Conservation (phyloP, 257 asterid genomes). For the Nicotiana noctiflora region DNA sequence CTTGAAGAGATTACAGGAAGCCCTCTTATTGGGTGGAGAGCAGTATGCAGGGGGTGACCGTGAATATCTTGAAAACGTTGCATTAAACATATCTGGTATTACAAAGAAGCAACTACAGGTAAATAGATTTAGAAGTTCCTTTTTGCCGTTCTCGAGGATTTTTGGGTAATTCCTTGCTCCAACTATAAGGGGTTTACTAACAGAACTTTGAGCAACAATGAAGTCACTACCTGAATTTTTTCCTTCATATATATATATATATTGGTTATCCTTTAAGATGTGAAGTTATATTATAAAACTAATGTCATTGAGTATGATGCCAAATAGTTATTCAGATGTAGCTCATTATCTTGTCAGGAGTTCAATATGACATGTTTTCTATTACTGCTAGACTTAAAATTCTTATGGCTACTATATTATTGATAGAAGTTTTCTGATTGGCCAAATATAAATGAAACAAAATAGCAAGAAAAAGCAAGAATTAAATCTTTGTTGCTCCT, state of each 20-base stretch:
- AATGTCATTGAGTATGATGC: not conserved
- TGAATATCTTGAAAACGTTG: conserved; percentile 36
- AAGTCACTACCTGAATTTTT: not conserved
- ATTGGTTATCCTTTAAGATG: not conserved
- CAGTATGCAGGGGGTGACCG: conserved; percentile 29
- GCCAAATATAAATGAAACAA: not conserved
- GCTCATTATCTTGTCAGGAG: not conserved
- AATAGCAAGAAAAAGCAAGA: not conserved
- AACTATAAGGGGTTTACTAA: not conserved
- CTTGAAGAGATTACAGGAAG: conserved; percentile 27
- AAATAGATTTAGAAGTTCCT: conserved; percentile 10
- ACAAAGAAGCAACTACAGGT: conserved; percentile 74
- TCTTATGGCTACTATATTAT: not conserved
- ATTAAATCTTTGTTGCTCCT: conserved; percentile 4
- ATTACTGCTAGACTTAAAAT: not conserved
- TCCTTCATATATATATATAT: not conserved
- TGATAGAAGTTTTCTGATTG: not conserved
- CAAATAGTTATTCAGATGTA: not conserved
- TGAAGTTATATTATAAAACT: not conserved
- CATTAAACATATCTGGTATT: conserved; percentile 58
- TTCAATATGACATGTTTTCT: not conserved
- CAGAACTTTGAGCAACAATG: not conserved
- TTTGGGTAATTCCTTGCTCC: not conserved
- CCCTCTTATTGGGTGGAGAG: conserved; percentile 30
- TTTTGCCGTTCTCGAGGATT: not conserved